Evolutionary conservation across 2,329 filamentous ascomycete species (phyloP).

Genomic region (Coccinonectria pachysandricola): DNA sequence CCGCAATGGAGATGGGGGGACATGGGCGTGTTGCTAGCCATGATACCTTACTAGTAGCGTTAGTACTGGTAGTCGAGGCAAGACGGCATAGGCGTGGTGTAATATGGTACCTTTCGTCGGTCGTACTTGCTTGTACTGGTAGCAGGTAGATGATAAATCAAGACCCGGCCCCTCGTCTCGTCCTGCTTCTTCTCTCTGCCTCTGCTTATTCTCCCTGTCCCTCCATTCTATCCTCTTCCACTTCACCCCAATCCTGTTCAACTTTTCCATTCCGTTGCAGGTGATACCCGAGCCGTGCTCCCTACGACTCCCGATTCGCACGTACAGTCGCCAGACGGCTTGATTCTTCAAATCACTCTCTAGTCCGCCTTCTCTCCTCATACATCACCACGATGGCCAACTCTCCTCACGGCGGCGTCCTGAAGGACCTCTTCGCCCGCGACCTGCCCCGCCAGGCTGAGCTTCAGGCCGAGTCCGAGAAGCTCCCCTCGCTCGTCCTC

Average conservation of each 20-base stretch:
- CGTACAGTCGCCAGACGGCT: too few relatives aligned
- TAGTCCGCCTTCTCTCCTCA: conserved; percentile 3
- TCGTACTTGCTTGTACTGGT: too few relatives aligned
- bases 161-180: conserved; percentile 5
- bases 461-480: conserved; percentile 77
- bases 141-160: conserved; percentile 16
- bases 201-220: conserved; percentile 1
- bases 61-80: too few relatives aligned
- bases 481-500: conserved; percentile 71
- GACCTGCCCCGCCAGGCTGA: conserved; percentile 75
- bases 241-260: conserved; percentile 5
- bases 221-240: conserved; percentile 4
- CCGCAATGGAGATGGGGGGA: too few relatives aligned
- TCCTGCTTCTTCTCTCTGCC: conserved; percentile 2
- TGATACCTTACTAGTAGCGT: too few relatives aligned
- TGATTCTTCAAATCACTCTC: conserved; percentile 3
- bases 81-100: too few relatives aligned
- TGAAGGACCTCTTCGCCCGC: conserved; percentile 95
- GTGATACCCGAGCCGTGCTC: too few relatives aligned
- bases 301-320: too few relatives aligned
- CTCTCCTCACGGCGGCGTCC: conserved; percentile 77
- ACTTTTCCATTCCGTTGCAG: conserved; percentile 12
- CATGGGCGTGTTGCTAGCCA: too few relatives aligned
- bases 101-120: too few relatives aligned
- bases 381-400: conserved; percentile 46